Conservation (phyloP, 2,329 filamentous ascomycete genomes). For the Arthrobotrys sinensis region DNA sequence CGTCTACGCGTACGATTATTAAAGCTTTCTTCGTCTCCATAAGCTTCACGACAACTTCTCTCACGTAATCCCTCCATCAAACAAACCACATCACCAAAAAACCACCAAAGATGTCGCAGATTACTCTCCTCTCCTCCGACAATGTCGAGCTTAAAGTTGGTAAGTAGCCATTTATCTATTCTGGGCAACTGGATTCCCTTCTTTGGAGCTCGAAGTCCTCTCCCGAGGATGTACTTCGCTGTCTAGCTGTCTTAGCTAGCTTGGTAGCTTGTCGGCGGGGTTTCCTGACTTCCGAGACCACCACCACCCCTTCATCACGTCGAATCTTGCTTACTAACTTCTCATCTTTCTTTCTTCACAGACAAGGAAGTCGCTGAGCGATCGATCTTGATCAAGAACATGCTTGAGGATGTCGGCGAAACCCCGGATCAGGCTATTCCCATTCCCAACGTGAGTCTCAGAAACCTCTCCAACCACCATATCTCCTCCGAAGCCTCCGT, state of each 20-base stretch:
- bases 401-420: slow-evolving; percentile 91
- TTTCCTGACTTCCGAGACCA: slow-evolving; percentile 42
- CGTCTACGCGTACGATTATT: not conserved
- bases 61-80: not conserved
- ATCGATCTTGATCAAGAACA: slow-evolving; percentile 96
- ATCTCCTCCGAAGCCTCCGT: not conserved
- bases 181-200: not conserved
- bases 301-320: slow-evolving; percentile 3
- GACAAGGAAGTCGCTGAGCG: slow-evolving; percentile 90
- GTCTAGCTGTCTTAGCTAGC: not conserved
- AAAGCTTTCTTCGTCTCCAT: slow-evolving; percentile 10
- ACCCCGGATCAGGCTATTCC: slow-evolving; percentile 79
- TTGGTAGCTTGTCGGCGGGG: slow-evolving; percentile 45
- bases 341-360: slow-evolving; percentile 65
- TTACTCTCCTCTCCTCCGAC: slow-evolving; percentile 72
- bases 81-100: not conserved
- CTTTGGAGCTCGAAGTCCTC: slow-evolving; percentile 7
- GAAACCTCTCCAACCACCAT: not conserved
- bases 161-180: slow-evolving; percentile 66
- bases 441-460: slow-evolving; percentile 80
- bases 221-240: not conserved
- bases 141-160: slow-evolving; percentile 71
- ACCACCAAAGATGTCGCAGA: slow-evolving; percentile 63
- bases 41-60: slow-evolving; percentile 13
- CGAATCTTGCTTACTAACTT: slow-evolving; percentile 1